A percentile compares a stretch with the other conserved stretches of the same genome.
phyloP scores from a whole-genome alignment of 2,329 filamentous ascomycete genomes.

The Phyllosticta paracitricarpa region DNA sequence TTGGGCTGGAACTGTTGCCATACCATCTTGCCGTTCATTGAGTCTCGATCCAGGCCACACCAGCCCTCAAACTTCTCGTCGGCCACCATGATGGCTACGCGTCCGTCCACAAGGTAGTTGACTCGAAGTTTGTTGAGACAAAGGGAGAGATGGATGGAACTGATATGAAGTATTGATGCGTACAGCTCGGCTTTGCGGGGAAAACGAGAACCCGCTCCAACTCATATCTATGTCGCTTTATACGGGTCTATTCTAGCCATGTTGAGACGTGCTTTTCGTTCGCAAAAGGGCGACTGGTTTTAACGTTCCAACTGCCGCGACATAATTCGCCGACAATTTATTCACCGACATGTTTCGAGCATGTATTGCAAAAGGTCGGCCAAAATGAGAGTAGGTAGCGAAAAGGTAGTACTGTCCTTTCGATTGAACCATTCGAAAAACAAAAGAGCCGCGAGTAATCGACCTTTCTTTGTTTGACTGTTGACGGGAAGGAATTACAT shows the following conservation, averaged over 20 bases:
- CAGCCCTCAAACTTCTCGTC: constrained; percentile 27
- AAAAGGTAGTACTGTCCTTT: neutral
- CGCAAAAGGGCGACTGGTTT: neutral
- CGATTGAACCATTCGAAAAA: neutral
- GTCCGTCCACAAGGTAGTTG: no score
- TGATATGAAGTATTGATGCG: neutral
- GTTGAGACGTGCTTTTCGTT: neutral
- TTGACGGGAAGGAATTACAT: neutral
- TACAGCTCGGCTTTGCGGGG: neutral
- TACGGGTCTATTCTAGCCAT: neutral
- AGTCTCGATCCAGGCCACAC: constrained; percentile 41
- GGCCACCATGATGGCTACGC: neutral
- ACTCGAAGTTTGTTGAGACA: neutral
- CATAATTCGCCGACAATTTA: neutral
- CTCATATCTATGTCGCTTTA: neutral
- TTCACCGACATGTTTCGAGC: neutral
- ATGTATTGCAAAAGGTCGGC: neutral
- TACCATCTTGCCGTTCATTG: constrained; percentile 44
- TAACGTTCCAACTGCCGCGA: neutral
- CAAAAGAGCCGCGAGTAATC: neutral
- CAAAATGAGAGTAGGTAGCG: neutral
- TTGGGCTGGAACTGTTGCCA: constrained; percentile 40
- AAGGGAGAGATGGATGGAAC: neutral
- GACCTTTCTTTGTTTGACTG: neutral
- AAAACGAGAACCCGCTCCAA: neutral